phyloP scores from a whole-genome alignment of 768 basidiomycete genomes.

The Paxillus rubicundulus region DNA sequence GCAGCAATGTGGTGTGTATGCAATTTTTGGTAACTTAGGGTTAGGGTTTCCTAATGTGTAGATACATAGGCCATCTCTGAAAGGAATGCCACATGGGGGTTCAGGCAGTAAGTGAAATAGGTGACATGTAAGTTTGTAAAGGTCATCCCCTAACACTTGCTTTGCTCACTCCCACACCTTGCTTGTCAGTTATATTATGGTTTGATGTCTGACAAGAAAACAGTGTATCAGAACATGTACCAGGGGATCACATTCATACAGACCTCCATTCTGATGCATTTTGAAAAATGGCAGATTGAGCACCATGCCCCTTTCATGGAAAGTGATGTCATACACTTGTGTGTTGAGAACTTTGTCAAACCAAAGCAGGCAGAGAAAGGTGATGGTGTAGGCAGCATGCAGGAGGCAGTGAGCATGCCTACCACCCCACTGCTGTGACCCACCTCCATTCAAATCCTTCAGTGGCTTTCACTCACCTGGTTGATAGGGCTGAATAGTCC shows the following conservation, averaged over 20 bases:
- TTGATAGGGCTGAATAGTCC: constrained; percentile 16
- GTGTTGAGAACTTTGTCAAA: constrained; percentile 38
- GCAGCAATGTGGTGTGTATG: no score
- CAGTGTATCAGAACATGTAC: no score
- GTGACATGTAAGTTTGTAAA: no score
- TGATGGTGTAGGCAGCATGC: constrained; percentile 31
- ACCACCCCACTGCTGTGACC: constrained; percentile 32
- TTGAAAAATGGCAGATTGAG: constrained; percentile 28
- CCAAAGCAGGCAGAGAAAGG: constrained; percentile 35
- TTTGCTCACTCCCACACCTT: no score
- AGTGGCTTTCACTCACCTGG: constrained; percentile 5
- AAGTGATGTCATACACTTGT: constrained; percentile 20
- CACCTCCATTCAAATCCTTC: not conserved
- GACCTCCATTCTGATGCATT: constrained; percentile 31
- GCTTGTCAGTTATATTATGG: no score
- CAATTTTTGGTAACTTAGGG: no score
- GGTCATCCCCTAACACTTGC: no score
- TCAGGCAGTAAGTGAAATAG: no score
- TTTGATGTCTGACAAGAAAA: no score
- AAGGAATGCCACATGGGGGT: no score
- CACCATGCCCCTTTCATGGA: constrained; percentile 8
- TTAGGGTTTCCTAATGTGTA: no score
- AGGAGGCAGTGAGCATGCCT: constrained; percentile 23
- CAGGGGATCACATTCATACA: not conserved
- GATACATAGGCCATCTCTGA: no score